Percentiles rank a stretch among this genome's conserved stretches.
Conservation (phyloP, 2,329 filamentous ascomycete genomes). For the Penicillium sp. region DNA sequence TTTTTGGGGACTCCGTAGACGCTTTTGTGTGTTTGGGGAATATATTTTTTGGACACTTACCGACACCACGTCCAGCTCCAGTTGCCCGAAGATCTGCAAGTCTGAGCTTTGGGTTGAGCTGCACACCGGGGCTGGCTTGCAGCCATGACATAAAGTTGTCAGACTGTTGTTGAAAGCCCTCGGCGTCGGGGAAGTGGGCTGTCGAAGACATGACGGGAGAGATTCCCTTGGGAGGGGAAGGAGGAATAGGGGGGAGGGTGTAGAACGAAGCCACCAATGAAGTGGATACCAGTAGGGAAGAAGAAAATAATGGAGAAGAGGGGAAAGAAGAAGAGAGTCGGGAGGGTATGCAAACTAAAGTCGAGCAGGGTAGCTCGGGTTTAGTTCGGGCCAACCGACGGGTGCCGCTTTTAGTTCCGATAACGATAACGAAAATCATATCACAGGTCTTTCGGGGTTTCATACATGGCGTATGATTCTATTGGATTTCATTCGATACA, state of each 20-base stretch:
- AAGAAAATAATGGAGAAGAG: slow-evolving; percentile 11
- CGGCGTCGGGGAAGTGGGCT: slow-evolving; percentile 35
- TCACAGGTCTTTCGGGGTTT: background rate
- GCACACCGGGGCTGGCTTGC: slow-evolving; percentile 49
- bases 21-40: slow-evolving; percentile 21
- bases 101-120: slow-evolving; percentile 58
- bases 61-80: slow-evolving; percentile 62
- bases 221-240: slow-evolving; percentile 12
- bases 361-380: slow-evolving; percentile 10
- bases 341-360: slow-evolving; percentile 11
- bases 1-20: slow-evolving; percentile 15
- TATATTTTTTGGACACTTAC: slow-evolving; percentile 47
- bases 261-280: slow-evolving; percentile 4
- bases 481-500: background rate
- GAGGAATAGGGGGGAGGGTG: slow-evolving; percentile 9
- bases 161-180: slow-evolving; percentile 49
- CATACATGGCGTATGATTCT: background rate
- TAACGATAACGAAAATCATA: slow-evolving; percentile 17
- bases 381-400: slow-evolving; percentile 15
- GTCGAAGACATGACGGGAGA: slow-evolving; percentile 35
- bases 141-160: slow-evolving; percentile 61
- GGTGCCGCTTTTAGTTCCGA: slow-evolving; percentile 11
- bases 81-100: slow-evolving; percentile 58
- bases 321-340: slow-evolving; percentile 22
- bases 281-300: slow-evolving; percentile 11